phyloP scores from a whole-genome alignment of 2,329 filamentous ascomycete species.

The Cytospora piceae region DNA sequence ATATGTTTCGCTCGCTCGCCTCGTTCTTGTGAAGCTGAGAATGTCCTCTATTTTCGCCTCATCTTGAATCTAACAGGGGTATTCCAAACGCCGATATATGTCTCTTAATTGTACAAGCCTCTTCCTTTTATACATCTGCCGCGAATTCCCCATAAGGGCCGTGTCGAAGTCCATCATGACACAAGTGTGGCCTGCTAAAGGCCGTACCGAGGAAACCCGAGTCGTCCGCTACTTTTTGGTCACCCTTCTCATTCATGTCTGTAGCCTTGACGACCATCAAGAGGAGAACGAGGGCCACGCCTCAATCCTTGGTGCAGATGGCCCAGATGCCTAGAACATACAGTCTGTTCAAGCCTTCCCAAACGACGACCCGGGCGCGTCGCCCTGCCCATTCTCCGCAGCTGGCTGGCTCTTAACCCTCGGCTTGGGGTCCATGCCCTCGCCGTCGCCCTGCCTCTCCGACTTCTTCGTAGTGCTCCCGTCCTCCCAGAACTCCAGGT shows the following conservation, averaged over 20 bases:
- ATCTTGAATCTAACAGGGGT: constrained; percentile 5
- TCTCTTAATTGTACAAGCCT: constrained; percentile 2
- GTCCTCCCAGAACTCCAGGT: constrained; percentile 91
- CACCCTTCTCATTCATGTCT: background rate
- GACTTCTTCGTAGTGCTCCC: constrained; percentile 48
- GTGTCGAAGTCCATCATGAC: background rate
- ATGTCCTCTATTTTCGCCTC: background rate
- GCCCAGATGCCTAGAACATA: background rate
- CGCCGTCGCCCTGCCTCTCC: constrained; percentile 33
- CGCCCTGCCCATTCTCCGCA: constrained; percentile 10
- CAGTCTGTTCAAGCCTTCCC: constrained; percentile 19
- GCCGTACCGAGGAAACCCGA: background rate
- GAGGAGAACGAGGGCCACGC: background rate
- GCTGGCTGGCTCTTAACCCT: constrained; percentile 12
- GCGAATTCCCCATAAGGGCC: background rate
- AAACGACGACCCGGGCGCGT: constrained; percentile 38
- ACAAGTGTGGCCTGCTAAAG: background rate
- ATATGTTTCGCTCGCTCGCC: background rate
- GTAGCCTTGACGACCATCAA: background rate
- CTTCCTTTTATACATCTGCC: background rate
- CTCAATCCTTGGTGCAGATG: background rate
- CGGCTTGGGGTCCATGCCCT: constrained; percentile 29
- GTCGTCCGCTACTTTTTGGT: background rate
- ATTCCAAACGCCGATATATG: constrained; percentile 23
- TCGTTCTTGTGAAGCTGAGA: background rate